Conservation (phyloP, 495 filamentous ascomycete species). For the Aspergillus kassunensis region DNA sequence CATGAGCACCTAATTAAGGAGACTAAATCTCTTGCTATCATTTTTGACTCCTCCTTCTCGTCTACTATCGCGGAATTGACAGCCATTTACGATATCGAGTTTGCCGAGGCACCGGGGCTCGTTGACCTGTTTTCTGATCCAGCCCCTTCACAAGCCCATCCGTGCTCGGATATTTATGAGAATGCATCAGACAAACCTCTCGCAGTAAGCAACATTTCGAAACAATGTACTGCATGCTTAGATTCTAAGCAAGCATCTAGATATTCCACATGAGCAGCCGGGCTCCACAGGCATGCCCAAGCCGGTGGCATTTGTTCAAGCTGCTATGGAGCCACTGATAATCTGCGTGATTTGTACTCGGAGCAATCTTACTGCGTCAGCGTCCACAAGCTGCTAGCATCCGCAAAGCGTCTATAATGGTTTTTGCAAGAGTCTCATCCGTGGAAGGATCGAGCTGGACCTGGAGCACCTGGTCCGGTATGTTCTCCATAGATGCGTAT, state of each 20-base stretch:
- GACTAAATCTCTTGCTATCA: background rate
- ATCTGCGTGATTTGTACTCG: background rate
- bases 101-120: slow-evolving; percentile 1
- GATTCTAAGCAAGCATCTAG: no score
- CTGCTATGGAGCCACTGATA: slow-evolving; percentile 1
- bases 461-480: no score
- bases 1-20: slow-evolving; percentile 8
- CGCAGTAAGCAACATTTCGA: no score
- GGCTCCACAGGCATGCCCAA: slow-evolving; percentile 41
- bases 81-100: background rate
- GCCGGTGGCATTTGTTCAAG: slow-evolving; percentile 22
- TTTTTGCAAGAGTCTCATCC: no score
- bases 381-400: background rate
- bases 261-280: slow-evolving; percentile 38
- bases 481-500: no score
- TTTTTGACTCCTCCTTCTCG: slow-evolving; percentile 6
- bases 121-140: background rate
- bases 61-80: background rate
- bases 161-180: slow-evolving; percentile 4
- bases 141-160: background rate
- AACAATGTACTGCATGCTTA: no score
- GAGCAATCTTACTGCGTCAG: background rate
- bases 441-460: no score
- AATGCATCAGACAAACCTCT: no score
- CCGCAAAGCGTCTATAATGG: background rate